Evolutionary conservation across 176 grass and related monocot species (phyloP).

Genomic region (Triticum aestivum): DNA sequence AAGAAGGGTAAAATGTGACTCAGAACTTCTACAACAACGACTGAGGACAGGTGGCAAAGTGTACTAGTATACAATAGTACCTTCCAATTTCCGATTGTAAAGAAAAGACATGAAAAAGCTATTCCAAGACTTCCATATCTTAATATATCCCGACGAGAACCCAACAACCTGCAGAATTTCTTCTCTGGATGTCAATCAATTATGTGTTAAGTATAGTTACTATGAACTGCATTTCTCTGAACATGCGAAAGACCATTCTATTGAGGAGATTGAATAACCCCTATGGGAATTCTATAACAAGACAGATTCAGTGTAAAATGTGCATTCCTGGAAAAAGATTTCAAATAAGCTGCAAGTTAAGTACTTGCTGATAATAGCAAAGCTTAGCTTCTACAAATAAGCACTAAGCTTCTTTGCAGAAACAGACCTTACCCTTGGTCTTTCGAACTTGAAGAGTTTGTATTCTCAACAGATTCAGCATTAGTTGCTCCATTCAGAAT

Average conservation of each 20-base stretch:
- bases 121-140: slow-evolving; percentile 90
- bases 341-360: neutral
- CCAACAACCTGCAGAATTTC: slow-evolving; percentile 62
- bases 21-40: neutral
- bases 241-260: slow-evolving; percentile 1
- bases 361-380: neutral
- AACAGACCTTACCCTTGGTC: slow-evolving; percentile 88
- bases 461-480: slow-evolving; percentile 36
- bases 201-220: slow-evolving; percentile 16
- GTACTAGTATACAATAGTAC: slow-evolving; percentile 40
- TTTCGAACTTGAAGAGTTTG: slow-evolving; percentile 43
- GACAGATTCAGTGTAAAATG: slow-evolving; percentile 16
- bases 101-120: slow-evolving; percentile 68
- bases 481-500: slow-evolving; percentile 46
- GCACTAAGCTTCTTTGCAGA: slow-evolving; percentile 31
- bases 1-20: neutral
- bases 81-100: slow-evolving; percentile 87
- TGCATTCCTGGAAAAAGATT: slow-evolving; percentile 7
- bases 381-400: neutral
- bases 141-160: slow-evolving; percentile 80
- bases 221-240: slow-evolving; percentile 8
- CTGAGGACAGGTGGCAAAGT: neutral
- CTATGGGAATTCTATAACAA: neutral
- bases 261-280: slow-evolving; percentile 4
- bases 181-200: slow-evolving; percentile 42